Conservation (phyloP, 495 filamentous ascomycete species). For the Podospora pseudopauciseta region DNA sequence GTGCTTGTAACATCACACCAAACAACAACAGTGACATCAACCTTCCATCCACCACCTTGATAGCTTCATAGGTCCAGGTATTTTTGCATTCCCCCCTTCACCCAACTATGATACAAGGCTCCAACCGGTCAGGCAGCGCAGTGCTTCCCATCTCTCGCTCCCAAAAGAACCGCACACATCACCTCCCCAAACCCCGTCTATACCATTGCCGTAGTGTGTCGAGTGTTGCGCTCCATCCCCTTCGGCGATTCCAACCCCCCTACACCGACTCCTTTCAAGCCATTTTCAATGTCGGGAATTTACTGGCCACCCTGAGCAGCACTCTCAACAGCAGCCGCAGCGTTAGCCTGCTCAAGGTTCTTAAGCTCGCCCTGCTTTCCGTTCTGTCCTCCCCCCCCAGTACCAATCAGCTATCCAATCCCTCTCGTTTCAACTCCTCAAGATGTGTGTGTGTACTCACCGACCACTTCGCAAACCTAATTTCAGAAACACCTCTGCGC, state of each 20-base stretch:
- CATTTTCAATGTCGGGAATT: constrained; percentile 6
- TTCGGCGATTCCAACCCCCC: constrained; percentile 1
- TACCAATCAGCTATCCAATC: constrained; percentile 25
- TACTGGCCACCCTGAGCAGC: constrained; percentile 25
- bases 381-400: constrained; percentile 55
- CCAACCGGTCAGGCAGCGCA: not conserved
- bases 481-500: constrained; percentile 82
- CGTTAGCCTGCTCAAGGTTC: constrained; percentile 70
- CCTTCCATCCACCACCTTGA: not conserved
- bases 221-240: not conserved
- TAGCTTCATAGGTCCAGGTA: not conserved
- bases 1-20: not conserved
- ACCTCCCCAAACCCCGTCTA: not conserved
- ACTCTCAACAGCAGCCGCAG: constrained; percentile 53
- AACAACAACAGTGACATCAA: not conserved
- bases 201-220: not conserved
- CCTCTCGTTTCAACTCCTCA: not conserved
- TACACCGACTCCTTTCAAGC: not conserved
- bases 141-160: not conserved
- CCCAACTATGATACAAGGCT: constrained; percentile 29
- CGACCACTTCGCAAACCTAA: constrained; percentile 95
- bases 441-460: constrained; percentile 53
- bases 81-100: constrained; percentile 24
- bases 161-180: not conserved
- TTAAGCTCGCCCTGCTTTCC: constrained; percentile 92